These are phyloP conservation scores for Cytidiella melzeri DNA, from an alignment of 768 basidiomycete genomes.

Conservation along the genomic window DNA sequence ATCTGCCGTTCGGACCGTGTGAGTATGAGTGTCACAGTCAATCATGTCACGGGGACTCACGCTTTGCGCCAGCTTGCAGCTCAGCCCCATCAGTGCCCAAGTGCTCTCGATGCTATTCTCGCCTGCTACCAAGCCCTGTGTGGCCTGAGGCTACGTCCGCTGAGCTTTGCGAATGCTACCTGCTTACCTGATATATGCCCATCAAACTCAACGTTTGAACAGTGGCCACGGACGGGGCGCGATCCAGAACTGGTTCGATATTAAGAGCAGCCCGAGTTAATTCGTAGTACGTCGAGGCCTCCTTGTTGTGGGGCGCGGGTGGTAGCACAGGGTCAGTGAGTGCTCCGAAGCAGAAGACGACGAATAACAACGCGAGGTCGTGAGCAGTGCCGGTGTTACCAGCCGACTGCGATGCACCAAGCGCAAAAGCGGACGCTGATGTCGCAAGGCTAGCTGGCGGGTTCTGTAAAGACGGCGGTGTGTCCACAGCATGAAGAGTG, in stretches of 20 bases:
- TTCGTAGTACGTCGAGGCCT: conserved; percentile 40
- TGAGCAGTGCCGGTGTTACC: conserved; percentile 36
- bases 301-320: conserved; percentile 34
- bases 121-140: conserved; percentile 54
- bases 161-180: too few species aligned
- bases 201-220: conserved; percentile 62
- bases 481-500: conserved; percentile 3
- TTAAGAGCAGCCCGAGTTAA: conserved; percentile 61
- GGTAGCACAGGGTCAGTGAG: conserved; percentile 25
- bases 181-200: conserved; percentile 42
- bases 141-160: too few species aligned
- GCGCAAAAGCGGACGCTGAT: conserved; percentile 42
- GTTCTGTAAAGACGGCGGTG: conserved; percentile 5
- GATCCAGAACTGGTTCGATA: conserved; percentile 61
- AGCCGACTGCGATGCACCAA: conserved; percentile 18
- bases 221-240: conserved; percentile 65
- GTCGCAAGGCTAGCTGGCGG: conserved; percentile 8
- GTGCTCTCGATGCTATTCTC: conserved; percentile 50
- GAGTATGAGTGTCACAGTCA: conserved; percentile 33
- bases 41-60: conserved; percentile 34
- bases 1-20: conserved; percentile 25
- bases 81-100: conserved; percentile 43
- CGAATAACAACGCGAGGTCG: conserved; percentile 28
- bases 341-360: conserved; percentile 27
- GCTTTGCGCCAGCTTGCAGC: conserved; percentile 54